Conservation (phyloP, 495 filamentous ascomycete genomes). For the Aspergillus leporis region DNA sequence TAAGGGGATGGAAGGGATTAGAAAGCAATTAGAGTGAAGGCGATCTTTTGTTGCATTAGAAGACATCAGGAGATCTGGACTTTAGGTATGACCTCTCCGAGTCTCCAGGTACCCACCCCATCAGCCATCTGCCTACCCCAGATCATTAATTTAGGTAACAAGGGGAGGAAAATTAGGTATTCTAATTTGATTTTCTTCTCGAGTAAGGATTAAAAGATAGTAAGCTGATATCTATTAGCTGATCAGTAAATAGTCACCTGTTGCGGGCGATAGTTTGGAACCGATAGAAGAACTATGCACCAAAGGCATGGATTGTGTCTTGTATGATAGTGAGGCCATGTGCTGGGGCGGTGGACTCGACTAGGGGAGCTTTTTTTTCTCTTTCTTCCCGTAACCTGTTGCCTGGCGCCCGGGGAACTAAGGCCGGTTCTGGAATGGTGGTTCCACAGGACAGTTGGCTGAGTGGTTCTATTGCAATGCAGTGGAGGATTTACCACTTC, state of each 20-base stretch:
- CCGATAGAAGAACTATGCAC: not conserved
- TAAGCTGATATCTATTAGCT: not conserved
- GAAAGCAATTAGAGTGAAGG: not conserved
- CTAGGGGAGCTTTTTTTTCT: not conserved
- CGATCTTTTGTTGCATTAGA: not conserved
- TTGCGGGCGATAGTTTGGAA: not conserved
- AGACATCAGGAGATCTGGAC: not conserved
- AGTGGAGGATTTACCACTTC: not conserved
- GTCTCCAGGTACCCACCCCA: not conserved
- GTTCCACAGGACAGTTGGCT: conserved; percentile 10
- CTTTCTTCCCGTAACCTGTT: not conserved
- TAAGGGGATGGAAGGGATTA: not conserved
- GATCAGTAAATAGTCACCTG: not conserved
- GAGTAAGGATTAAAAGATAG: too few relatives aligned
- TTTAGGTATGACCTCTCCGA: not conserved
- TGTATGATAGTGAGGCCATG: not conserved
- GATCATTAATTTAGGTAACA: not conserved
- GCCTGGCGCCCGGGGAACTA: not conserved
- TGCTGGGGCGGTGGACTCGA: not conserved
- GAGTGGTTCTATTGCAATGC: conserved; percentile 1
- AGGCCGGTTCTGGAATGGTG: not conserved
- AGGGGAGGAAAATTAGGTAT: not conserved
- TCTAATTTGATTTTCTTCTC: not conserved
- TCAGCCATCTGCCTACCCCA: not conserved
- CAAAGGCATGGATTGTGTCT: not conserved